phyloP scores from a whole-genome alignment of 768 basidiomycete genomes.

The Trametes gibbosa region DNA sequence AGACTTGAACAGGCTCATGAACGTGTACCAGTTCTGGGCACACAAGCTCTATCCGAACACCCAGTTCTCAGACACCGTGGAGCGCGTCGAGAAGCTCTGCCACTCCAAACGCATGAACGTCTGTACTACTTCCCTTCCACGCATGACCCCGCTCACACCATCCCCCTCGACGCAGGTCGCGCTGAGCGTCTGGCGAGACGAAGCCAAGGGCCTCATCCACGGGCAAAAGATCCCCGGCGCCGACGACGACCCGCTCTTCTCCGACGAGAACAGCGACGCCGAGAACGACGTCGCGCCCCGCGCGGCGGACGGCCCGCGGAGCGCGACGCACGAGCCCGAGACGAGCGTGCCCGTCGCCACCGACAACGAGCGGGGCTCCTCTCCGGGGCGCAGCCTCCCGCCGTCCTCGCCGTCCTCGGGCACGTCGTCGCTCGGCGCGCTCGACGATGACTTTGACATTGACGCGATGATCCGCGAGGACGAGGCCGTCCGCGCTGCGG shows the following conservation, averaged over 20 bases:
- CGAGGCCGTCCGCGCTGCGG: constrained; percentile 26
- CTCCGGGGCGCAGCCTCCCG: constrained; percentile 36
- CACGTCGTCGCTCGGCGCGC: constrained; percentile 18
- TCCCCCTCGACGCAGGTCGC: constrained; percentile 49
- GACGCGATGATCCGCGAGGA: constrained; percentile 50
- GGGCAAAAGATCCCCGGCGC: constrained; percentile 31
- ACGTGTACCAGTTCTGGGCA: constrained; percentile 92
- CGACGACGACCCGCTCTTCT: constrained; percentile 27
- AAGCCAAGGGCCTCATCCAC: constrained; percentile 47
- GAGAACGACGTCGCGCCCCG: constrained; percentile 3
- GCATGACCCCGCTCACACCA: neutral
- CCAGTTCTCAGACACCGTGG: constrained; percentile 82
- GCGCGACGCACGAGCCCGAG: constrained; percentile 20
- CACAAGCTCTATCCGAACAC: constrained; percentile 90
- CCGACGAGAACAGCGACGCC: constrained; percentile 18
- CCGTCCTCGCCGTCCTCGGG: constrained; percentile 38
- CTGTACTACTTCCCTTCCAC: constrained; percentile 24
- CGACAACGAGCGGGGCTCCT: constrained; percentile 16
- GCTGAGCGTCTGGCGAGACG: constrained; percentile 76
- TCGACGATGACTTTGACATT: constrained; percentile 45
- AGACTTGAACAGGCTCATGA: constrained; percentile 78
- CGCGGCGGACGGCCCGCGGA: no score
- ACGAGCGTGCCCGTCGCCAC: constrained; percentile 8
- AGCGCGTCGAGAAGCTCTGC: constrained; percentile 84
- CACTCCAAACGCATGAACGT: constrained; percentile 87